Conservation (phyloP, 176 grass and related monocot genomes). For the Tillandsia fasciculata region DNA sequence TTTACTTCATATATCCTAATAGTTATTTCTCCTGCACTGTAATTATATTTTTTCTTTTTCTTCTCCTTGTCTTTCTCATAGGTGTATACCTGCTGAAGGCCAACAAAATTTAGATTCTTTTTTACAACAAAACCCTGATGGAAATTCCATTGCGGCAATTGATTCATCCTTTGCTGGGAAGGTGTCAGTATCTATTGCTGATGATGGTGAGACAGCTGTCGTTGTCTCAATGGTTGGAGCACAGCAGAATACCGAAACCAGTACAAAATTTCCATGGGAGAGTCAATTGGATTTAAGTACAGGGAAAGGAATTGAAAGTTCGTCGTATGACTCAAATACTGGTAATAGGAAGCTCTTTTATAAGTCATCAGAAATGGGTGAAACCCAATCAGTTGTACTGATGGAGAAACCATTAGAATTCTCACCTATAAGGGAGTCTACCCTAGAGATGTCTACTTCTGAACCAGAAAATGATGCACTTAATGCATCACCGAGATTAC, state of each 20-base stretch:
- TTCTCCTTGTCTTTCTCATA: slow-evolving; percentile 20
- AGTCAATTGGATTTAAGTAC: slow-evolving; percentile 14
- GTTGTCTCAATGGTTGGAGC: slow-evolving; percentile 81
- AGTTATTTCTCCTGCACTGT: background rate
- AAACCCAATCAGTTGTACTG: slow-evolving; percentile 3
- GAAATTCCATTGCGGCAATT: slow-evolving; percentile 22
- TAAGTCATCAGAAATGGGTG: slow-evolving; percentile 27
- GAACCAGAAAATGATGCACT: slow-evolving; percentile 18
- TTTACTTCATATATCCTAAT: background rate
- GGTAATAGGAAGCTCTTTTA: slow-evolving; percentile 12
- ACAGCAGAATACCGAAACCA: slow-evolving; percentile 20
- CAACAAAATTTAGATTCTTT: slow-evolving; percentile 26
- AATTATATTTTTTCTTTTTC: background rate
- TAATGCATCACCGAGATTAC: slow-evolving; percentile 23
- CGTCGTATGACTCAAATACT: slow-evolving; percentile 25
- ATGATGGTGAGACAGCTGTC: slow-evolving; percentile 95
- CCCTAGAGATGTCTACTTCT: slow-evolving; percentile 16
- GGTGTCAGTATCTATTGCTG: slow-evolving; percentile 87
- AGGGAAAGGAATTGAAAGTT: slow-evolving; percentile 20
- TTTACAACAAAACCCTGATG: slow-evolving; percentile 34
- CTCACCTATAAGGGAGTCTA: slow-evolving; percentile 43
- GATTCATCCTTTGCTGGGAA: slow-evolving; percentile 66
- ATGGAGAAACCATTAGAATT: slow-evolving; percentile 33
- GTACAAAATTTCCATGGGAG: slow-evolving; percentile 20
- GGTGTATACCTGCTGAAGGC: slow-evolving; percentile 42